These are phyloP conservation scores for Aureobasidium sp. DNA, from an alignment of 2,329 filamentous ascomycete genomes.

Conservation along the genomic window DNA sequence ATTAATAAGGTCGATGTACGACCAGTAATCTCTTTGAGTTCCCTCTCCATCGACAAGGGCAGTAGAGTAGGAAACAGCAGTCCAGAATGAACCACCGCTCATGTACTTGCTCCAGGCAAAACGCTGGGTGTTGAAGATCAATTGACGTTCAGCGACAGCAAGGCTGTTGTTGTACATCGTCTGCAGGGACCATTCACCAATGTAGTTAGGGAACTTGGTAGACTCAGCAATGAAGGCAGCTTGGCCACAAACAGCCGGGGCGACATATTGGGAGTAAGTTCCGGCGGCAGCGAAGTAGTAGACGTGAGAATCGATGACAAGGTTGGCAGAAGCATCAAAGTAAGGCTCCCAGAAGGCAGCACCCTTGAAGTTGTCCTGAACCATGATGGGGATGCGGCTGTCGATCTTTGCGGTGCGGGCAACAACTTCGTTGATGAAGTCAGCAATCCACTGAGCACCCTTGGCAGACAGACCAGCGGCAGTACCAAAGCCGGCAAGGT, in stretches of 20 bases:
- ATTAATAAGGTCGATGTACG: conserved; percentile 13
- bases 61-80: neutral
- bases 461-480: conserved; percentile 23
- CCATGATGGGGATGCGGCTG: conserved; percentile 26
- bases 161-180: conserved; percentile 26
- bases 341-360: conserved; percentile 19
- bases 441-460: conserved; percentile 26
- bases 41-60: conserved; percentile 15
- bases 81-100: conserved; percentile 25
- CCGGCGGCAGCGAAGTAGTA: conserved; percentile 21
- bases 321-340: conserved; percentile 15
- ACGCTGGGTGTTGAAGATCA: conserved; percentile 25
- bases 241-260: conserved; percentile 17
- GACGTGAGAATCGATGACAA: conserved; percentile 22
- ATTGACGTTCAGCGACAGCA: conserved; percentile 18
- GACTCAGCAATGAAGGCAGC: conserved; percentile 15
- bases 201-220: conserved; percentile 20
- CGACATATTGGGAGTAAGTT: conserved; percentile 16
- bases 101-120: conserved; percentile 28
- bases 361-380: conserved; percentile 22
- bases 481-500: conserved; percentile 26
- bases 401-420: conserved; percentile 19
- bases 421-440: conserved; percentile 26
- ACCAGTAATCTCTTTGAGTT: conserved; percentile 16
- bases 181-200: conserved; percentile 27